These are phyloP conservation scores for Stereocaulon alpinum DNA, from an alignment of 495 filamentous ascomycete species.

Conservation along the genomic window DNA sequence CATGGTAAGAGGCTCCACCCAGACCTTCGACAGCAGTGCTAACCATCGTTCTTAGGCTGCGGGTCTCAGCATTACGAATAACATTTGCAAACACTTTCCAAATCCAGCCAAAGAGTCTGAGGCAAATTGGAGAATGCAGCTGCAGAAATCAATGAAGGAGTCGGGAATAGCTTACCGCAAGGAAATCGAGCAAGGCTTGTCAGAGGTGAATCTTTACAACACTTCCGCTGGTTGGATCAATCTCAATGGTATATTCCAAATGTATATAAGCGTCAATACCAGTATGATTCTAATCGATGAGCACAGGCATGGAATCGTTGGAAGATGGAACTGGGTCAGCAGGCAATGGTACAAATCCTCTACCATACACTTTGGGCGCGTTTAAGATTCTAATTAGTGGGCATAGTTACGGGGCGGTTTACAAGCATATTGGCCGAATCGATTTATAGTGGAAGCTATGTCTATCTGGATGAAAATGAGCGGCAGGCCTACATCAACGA, in stretches of 20 bases:
- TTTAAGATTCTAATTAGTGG: background rate
- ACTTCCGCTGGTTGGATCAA: background rate
- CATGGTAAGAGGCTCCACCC: background rate
- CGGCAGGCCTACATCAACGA: background rate
- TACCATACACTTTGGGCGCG: background rate
- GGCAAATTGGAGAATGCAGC: background rate
- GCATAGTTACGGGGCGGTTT: background rate
- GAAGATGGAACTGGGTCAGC: background rate
- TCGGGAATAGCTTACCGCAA: background rate
- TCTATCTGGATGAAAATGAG: too few species aligned
- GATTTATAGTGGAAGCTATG: background rate
- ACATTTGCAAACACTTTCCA: background rate
- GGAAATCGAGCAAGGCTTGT: background rate
- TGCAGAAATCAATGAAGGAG: background rate
- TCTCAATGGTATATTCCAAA: too few species aligned
- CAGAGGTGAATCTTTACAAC: background rate
- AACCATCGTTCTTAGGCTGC: background rate
- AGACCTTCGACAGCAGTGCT: background rate
- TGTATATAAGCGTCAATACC: too few species aligned
- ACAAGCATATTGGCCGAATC: background rate
- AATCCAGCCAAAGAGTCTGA: background rate
- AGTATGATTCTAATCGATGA: too few species aligned
- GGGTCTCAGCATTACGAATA: background rate
- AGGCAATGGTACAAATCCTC: background rate
- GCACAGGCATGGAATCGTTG: too few species aligned